Evolutionary conservation across 179 eudicot genomes (phyloP), one percentile per base, ranked within the genome.

Genomic region (Corrigiola litoralis): DNA sequence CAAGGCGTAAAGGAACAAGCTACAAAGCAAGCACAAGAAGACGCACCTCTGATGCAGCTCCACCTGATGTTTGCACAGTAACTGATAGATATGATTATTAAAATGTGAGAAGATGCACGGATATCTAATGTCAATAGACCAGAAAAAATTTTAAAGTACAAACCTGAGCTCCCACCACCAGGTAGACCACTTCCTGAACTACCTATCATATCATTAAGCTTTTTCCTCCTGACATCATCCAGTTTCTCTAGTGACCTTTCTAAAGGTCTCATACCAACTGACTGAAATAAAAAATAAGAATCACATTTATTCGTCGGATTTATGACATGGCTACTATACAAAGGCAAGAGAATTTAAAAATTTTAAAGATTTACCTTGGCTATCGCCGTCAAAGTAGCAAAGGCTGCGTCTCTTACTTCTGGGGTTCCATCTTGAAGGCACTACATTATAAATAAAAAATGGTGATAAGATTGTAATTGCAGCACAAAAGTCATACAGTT

Each of bases 341-440:
- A n/a, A n/a, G n/a, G n/a, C 10, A 25, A 59, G 17, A 73, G 3
- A 45, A 63, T 42, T 41, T 57, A 21, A 31, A 16, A 24, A 41
- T n/a, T 9, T 49, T 18, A 41, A 61, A 31, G 29, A 37, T 56
- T 16, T 78, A 84, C 99, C 95, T 91, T 95, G 12, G 99, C 99
- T 64, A 91, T 69, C 44, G 96, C 97, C 4, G 99, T 92, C 89
- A 95, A 76, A 60, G 77, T 97, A 38, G 99, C 84, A 77, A 95
- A 95, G 47, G 99, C 95, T 49, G 99, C 96, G 85, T 95, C 99
- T 75, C 99, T 85, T 40, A 95, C 99, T 1, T 95, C 99, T 58
- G 99, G 97, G 44, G 99, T 95, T 51, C 97, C 99, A 74, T 95
- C 99, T 82, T 92, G 92, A n/a, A 95, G 95, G 75, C 88, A 72